phyloP scores from a whole-genome alignment of 768 basidiomycete genomes.

The Russula vinacea region DNA sequence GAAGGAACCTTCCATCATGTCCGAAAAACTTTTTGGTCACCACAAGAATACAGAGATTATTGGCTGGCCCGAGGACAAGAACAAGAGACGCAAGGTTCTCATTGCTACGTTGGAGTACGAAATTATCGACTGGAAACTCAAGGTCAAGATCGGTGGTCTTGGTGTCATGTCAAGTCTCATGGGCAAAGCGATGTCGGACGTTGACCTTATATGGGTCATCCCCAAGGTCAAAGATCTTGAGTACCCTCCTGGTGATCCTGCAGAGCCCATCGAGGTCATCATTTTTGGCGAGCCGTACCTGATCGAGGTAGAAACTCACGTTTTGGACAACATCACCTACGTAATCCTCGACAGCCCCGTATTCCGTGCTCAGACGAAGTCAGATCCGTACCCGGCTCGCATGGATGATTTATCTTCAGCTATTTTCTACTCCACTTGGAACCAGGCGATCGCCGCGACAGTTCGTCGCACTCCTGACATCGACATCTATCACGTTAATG shows the following conservation, averaged over 20 bases:
- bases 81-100: slow-evolving; percentile 86
- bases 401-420: slow-evolving; percentile 97
- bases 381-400: slow-evolving; percentile 92
- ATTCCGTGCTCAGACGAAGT: slow-evolving; percentile 93
- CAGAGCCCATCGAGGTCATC: slow-evolving; percentile 92
- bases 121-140: slow-evolving; percentile 95
- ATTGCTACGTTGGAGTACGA: slow-evolving; percentile 95
- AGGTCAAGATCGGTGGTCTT: slow-evolving; percentile 96
- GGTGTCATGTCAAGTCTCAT: slow-evolving; percentile 98
- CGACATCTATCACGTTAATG: slow-evolving; percentile 93
- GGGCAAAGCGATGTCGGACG: slow-evolving; percentile 98
- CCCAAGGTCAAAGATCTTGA: slow-evolving; percentile 95
- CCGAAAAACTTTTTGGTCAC: slow-evolving; percentile 66
- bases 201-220: slow-evolving; percentile 89
- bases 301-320: slow-evolving; percentile 92
- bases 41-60: slow-evolving; percentile 67
- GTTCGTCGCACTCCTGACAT: slow-evolving; percentile 82
- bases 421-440: slow-evolving; percentile 98
- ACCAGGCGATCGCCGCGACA: slow-evolving; percentile 91
- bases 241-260: slow-evolving; percentile 87
- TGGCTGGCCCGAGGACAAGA: slow-evolving; percentile 94
- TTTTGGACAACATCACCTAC: slow-evolving; percentile 92
- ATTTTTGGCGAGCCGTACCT: slow-evolving; percentile 95
- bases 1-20: slow-evolving; percentile 58
- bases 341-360: slow-evolving; percentile 93